A percentile compares a stretch with the other conserved stretches of the same genome.
Evolutionary conservation across 1,284 basidiomycete genomes (phyloP).

Genomic region (Mrakiaceae sp.): DNA sequence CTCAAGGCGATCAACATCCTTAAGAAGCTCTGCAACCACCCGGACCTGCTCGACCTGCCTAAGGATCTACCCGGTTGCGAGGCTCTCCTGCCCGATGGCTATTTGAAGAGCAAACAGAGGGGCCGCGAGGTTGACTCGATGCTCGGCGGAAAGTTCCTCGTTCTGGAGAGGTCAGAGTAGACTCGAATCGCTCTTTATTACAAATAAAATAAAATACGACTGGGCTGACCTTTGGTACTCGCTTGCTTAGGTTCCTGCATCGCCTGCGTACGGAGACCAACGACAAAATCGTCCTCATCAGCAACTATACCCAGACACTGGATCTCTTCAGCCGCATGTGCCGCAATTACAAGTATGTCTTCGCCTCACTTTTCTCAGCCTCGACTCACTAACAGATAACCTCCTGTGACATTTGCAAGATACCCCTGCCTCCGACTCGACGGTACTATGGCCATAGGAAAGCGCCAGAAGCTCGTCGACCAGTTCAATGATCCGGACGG

Average conservation of each 20-base stretch:
- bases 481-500: constrained; percentile 93
- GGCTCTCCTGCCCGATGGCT: constrained; percentile 70
- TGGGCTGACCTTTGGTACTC: not conserved
- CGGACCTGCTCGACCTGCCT: constrained; percentile 79
- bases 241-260: constrained; percentile 63
- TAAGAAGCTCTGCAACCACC: constrained; percentile 97
- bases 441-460: constrained; percentile 84
- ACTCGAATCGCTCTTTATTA: constrained; percentile 17
- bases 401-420: constrained; percentile 36
- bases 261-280: constrained; percentile 53
- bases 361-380: not conserved
- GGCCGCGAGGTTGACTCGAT: constrained; percentile 54
- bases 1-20: constrained; percentile 94
- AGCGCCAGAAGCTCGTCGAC: constrained; percentile 94
- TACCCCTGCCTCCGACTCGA: constrained; percentile 90
- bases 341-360: constrained; percentile 60
- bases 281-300: constrained; percentile 98
- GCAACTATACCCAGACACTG: constrained; percentile 95
- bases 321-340: constrained; percentile 87
- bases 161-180: constrained; percentile 64
- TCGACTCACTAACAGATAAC: not conserved
- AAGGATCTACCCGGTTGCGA: constrained; percentile 80
- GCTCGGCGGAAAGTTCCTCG: constrained; percentile 86
- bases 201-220: not conserved
- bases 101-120: constrained; percentile 34